A percentile compares a stretch with the other conserved stretches of the same genome.
phyloP scores from a whole-genome alignment of 106 monocot genomes.

The Iris macrosiphon region DNA sequence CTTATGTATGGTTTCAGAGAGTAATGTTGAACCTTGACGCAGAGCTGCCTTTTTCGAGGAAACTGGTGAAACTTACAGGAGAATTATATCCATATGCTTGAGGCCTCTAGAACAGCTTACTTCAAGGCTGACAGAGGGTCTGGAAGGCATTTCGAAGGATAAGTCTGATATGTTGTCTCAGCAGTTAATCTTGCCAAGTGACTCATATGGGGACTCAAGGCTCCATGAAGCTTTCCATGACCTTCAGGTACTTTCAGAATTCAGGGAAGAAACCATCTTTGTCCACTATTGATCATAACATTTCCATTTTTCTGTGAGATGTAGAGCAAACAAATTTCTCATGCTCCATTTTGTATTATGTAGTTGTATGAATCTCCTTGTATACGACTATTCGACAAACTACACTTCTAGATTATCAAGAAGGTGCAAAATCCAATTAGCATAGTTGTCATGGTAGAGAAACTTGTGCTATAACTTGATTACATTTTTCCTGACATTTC shows the following conservation, averaged over 20 bases:
- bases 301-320: too few relatives aligned
- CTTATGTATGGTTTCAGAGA: slow-evolving; percentile 70
- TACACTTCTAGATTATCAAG: too few relatives aligned
- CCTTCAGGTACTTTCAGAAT: slow-evolving; percentile 48
- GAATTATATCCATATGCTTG: slow-evolving; percentile 60
- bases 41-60: slow-evolving; percentile 95
- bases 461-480: too few relatives aligned
- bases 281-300: too few relatives aligned
- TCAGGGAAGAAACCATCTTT: too few relatives aligned
- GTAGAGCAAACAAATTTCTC: too few relatives aligned
- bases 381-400: too few relatives aligned
- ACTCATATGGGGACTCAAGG: slow-evolving; percentile 23
- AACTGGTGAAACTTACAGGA: slow-evolving; percentile 83
- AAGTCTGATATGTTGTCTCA: slow-evolving; percentile 53
- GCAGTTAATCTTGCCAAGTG: slow-evolving; percentile 37
- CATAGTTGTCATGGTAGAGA: too few relatives aligned
- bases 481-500: too few relatives aligned
- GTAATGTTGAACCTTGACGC: slow-evolving; percentile 86
- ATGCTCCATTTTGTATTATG: background rate
- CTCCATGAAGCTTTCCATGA: slow-evolving; percentile 70
- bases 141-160: slow-evolving; percentile 49
- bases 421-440: too few relatives aligned
- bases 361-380: too few relatives aligned
- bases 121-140: slow-evolving; percentile 46
- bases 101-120: slow-evolving; percentile 78